A percentile compares a stretch with the other conserved stretches of the same genome.
Conservation (phyloP, 768 basidiomycete species). For the Lactarius trivialis region DNA sequence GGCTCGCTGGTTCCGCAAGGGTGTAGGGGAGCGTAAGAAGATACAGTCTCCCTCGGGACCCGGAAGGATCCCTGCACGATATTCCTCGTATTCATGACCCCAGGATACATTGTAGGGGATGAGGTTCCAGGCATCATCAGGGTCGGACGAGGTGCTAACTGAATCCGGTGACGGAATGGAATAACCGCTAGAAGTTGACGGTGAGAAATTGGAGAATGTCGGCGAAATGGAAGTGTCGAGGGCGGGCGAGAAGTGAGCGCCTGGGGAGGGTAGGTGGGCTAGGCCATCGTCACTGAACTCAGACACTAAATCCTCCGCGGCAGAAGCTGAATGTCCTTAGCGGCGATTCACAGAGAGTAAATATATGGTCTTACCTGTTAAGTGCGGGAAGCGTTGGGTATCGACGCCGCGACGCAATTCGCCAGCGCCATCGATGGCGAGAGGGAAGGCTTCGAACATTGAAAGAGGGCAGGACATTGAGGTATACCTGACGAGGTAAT, state of each 20-base stretch:
- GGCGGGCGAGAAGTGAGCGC: slow-evolving; percentile 10
- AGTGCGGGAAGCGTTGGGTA: slow-evolving; percentile 6
- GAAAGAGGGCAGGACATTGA: slow-evolving; percentile 16
- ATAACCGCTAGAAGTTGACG: slow-evolving; percentile 20
- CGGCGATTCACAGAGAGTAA: background rate
- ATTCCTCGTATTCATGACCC: slow-evolving; percentile 32
- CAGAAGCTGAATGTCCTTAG: background rate
- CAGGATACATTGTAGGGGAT: slow-evolving; percentile 37
- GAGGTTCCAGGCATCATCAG: slow-evolving; percentile 33
- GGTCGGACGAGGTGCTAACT: slow-evolving; percentile 12
- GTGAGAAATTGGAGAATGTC: slow-evolving; percentile 19
- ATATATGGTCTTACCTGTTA: background rate
- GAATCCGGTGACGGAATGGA: slow-evolving; percentile 18
- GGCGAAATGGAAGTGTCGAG: slow-evolving; percentile 23
- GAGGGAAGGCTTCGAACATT: slow-evolving; percentile 18
- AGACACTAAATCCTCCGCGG: slow-evolving; percentile 7
- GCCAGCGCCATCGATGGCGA: slow-evolving; percentile 7
- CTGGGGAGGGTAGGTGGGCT: slow-evolving; percentile 13
- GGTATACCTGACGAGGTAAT: background rate
- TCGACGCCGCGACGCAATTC: slow-evolving; percentile 9
- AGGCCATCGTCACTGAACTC: slow-evolving; percentile 8
- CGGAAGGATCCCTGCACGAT: slow-evolving; percentile 31
- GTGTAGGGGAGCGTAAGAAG: slow-evolving; percentile 36
- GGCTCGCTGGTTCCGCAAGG: slow-evolving; percentile 33
- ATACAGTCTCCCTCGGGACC: slow-evolving; percentile 35